Evolutionary conservation across 2,329 filamentous ascomycete genomes (phyloP).

Genomic region (Ploettnerulaceae sp.): DNA sequence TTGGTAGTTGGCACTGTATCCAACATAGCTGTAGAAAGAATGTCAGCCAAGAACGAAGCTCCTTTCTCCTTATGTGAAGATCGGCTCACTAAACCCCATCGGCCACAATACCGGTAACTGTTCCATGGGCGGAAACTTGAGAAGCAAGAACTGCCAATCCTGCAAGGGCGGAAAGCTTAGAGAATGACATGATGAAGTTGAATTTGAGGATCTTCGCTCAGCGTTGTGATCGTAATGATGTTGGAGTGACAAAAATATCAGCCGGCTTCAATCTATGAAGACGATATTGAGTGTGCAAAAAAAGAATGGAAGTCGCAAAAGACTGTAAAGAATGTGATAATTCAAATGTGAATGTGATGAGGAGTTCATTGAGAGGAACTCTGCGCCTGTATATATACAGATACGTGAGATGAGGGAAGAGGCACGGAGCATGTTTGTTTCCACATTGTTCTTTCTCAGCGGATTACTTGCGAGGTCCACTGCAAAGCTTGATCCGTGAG

Average conservation of each 20-base stretch:
- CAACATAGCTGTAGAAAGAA: conserved; percentile 32
- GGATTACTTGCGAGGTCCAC: not conserved
- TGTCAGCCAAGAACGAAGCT: not conserved
- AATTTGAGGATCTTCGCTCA: conserved; percentile 17
- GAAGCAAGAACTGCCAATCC: conserved; percentile 8
- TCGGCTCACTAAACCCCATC: conserved; percentile 38
- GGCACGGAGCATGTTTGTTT: not conserved
- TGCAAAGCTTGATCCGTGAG: not conserved
- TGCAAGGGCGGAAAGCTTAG: conserved; percentile 22
- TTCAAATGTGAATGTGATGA: conserved; percentile 8
- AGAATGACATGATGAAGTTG: conserved; percentile 28
- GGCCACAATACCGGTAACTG: conserved; percentile 41
- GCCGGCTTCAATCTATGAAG: conserved; percentile 30
- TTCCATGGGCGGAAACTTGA: conserved; percentile 37
- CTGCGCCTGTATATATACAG: conserved; percentile 1
- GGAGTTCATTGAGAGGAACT: not conserved
- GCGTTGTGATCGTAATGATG: conserved; percentile 14
- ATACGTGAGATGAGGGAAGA: not conserved
- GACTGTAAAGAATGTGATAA: conserved; percentile 15
- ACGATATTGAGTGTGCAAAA: conserved; percentile 13
- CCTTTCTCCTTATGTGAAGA: not conserved
- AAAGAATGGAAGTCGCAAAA: conserved; percentile 20
- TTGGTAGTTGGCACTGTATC: conserved; percentile 24
- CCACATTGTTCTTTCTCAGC: conserved; percentile 3
- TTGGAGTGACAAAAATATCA: conserved; percentile 16